phyloP scores from a whole-genome alignment of 768 basidiomycete genomes.

The Coprinellus micaceus region DNA sequence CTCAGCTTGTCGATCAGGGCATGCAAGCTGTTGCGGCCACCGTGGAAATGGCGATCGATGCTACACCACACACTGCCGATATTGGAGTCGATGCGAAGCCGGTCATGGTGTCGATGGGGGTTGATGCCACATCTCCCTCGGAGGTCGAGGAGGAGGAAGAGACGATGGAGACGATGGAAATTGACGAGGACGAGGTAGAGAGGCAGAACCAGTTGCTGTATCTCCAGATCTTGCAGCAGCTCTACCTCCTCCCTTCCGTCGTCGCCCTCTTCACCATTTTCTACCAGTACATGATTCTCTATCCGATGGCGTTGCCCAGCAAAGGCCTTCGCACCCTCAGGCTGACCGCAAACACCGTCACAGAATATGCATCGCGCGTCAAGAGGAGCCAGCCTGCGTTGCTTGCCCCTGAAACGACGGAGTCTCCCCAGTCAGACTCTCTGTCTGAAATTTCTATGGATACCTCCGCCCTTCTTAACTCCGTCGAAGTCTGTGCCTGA shows the following conservation, averaged over 20 bases:
- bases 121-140: conserved; percentile 10
- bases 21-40: conserved; percentile 40
- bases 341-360: background rate
- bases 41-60: conserved; percentile 44
- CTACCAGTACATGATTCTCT: conserved; percentile 44
- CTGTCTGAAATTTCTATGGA: conserved; percentile 34
- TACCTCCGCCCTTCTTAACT: conserved; percentile 24
- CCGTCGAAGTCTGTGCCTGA: background rate
- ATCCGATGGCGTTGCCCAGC: conserved; percentile 43
- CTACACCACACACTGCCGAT: conserved; percentile 18
- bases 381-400: background rate
- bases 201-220: background rate
- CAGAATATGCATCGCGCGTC: background rate
- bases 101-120: conserved; percentile 9
- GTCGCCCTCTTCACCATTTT: conserved; percentile 44
- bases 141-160: conserved; percentile 4
- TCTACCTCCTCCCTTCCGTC: conserved; percentile 37
- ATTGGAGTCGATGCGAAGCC: conserved; percentile 12
- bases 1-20: conserved; percentile 27
- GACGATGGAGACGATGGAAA: conserved; percentile 12
- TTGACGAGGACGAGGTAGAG: conserved; percentile 18
- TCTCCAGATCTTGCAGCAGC: conserved; percentile 5
- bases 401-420: background rate
- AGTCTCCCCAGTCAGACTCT: background rate
- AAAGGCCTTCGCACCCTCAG: background rate